phyloP scores from a whole-genome alignment of 164 flowering plant genomes.

The Saururus chinensis region DNA sequence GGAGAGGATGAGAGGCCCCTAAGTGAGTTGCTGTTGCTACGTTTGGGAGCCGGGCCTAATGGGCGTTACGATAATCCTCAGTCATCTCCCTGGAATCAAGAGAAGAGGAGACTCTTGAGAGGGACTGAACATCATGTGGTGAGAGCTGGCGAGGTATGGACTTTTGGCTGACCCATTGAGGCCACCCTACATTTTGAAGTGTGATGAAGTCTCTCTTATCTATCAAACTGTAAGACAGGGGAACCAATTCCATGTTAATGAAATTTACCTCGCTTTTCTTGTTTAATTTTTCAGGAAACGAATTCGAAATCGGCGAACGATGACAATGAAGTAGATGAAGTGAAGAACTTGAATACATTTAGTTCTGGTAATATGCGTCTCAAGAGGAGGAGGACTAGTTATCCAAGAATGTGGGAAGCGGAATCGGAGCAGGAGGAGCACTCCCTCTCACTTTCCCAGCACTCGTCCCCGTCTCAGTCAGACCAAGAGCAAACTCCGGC shows the following conservation, averaged over 20 bases:
- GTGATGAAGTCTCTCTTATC: too few relatives aligned
- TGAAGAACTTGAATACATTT: constrained; percentile 15
- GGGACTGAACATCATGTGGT: constrained; percentile 4
- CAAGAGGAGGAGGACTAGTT: constrained; percentile 47
- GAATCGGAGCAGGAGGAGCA: constrained; percentile 78
- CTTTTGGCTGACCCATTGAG: not conserved
- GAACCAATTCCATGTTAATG: too few relatives aligned
- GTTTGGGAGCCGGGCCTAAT: constrained; percentile 52
- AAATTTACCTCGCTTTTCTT: too few relatives aligned
- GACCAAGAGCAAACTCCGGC: constrained; percentile 67
- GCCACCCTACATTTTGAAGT: not conserved
- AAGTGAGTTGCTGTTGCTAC: constrained; percentile 65
- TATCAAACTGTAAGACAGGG: too few relatives aligned
- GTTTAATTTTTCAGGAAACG: not conserved
- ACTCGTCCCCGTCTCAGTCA: constrained; percentile 79
- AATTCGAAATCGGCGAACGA: not conserved
- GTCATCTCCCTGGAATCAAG: constrained; percentile 50
- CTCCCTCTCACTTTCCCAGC: constrained; percentile 63
- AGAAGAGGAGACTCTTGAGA: constrained; percentile 23
- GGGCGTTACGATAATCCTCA: constrained; percentile 46
- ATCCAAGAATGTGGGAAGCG: constrained; percentile 29
- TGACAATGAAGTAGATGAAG: constrained; percentile 16
- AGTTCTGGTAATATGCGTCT: constrained; percentile 43
- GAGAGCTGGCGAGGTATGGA: not conserved
- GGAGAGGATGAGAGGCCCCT: constrained; percentile 96